Percentiles rank a stretch among this genome's conserved stretches.
Conservation (phyloP, 2,329 filamentous ascomycete species). For the Colletotrichum tofieldiae region DNA sequence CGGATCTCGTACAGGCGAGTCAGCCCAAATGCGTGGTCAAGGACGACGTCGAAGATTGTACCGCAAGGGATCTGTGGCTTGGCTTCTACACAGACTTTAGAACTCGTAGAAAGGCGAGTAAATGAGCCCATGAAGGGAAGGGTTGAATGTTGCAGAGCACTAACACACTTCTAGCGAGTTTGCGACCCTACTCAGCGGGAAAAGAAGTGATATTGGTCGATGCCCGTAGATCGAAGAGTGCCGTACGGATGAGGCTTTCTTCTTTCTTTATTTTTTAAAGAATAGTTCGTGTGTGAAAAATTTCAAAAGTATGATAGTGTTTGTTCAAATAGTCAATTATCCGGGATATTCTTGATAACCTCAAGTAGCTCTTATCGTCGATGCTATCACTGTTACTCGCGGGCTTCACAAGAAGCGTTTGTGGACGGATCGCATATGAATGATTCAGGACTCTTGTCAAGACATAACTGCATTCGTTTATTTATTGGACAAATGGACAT, state of each 20-base stretch:
- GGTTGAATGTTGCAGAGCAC: not conserved
- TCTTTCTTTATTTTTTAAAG: not conserved
- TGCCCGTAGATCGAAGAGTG: too few relatives aligned
- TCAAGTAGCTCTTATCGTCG: not conserved
- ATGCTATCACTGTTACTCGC: too few relatives aligned
- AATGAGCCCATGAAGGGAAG: not conserved
- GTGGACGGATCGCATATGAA: too few relatives aligned
- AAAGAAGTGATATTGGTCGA: not conserved
- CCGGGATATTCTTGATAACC: too few relatives aligned
- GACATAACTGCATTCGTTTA: too few relatives aligned
- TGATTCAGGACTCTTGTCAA: too few relatives aligned
- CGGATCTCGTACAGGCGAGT: conserved; percentile 22
- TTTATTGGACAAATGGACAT: too few relatives aligned
- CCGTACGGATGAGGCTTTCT: not conserved
- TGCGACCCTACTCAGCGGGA: not conserved
- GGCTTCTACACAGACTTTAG: conserved; percentile 42
- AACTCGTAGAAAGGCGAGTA: conserved; percentile 27
- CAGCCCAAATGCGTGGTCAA: conserved; percentile 30
- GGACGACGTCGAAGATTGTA: conserved; percentile 32
- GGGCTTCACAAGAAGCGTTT: too few relatives aligned
- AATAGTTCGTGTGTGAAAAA: too few relatives aligned
- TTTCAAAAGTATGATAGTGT: not conserved
- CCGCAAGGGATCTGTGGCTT: conserved; percentile 38
- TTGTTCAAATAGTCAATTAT: too few relatives aligned
- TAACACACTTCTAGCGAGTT: not conserved